These are phyloP conservation scores for Aphanomyces cochlioides DNA, from an alignment of 352 stramenopile genomes.

Conservation along the genomic window DNA sequence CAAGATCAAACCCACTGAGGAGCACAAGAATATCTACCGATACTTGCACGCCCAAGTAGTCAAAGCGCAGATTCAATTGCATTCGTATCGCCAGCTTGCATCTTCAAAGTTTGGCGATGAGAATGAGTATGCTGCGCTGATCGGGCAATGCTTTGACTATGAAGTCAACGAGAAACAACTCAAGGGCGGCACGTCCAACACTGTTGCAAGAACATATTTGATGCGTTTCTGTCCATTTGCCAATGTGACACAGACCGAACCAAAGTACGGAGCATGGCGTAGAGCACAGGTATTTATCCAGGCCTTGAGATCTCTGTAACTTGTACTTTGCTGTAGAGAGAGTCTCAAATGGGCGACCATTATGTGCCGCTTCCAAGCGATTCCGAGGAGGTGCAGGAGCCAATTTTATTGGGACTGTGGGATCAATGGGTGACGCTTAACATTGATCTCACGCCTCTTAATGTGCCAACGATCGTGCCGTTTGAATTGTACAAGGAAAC, in stretches of 20 bases:
- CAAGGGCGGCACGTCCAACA: slow-evolving; percentile 71
- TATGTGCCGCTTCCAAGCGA: neutral
- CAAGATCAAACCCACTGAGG: neutral
- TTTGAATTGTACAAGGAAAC: slow-evolving; percentile 3
- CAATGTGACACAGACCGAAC: slow-evolving; percentile 74
- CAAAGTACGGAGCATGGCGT: slow-evolving; percentile 51
- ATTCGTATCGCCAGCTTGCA: neutral
- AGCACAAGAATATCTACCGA: neutral
- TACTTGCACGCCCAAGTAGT: neutral
- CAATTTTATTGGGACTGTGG: slow-evolving; percentile 25
- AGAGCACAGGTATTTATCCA: slow-evolving; percentile 42
- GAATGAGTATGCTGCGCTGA: slow-evolving; percentile 49
- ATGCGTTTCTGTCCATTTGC: slow-evolving; percentile 75
- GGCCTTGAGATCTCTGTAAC: neutral
- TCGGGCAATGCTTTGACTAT: slow-evolving; percentile 63
- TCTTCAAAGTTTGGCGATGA: slow-evolving; percentile 40
- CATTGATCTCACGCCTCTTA: neutral
- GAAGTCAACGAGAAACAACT: slow-evolving; percentile 64
- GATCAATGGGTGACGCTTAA: neutral
- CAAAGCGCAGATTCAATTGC: neutral
- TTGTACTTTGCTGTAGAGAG: slow-evolving; percentile 4
- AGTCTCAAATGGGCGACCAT: slow-evolving; percentile 25
- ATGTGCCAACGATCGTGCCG: neutral
- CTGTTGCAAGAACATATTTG: slow-evolving; percentile 54
- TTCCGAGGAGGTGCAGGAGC: slow-evolving; percentile 13